These are phyloP conservation scores for Davidsoniella virescens DNA, from an alignment of 2,329 filamentous ascomycete genomes.

Conservation along the genomic window DNA sequence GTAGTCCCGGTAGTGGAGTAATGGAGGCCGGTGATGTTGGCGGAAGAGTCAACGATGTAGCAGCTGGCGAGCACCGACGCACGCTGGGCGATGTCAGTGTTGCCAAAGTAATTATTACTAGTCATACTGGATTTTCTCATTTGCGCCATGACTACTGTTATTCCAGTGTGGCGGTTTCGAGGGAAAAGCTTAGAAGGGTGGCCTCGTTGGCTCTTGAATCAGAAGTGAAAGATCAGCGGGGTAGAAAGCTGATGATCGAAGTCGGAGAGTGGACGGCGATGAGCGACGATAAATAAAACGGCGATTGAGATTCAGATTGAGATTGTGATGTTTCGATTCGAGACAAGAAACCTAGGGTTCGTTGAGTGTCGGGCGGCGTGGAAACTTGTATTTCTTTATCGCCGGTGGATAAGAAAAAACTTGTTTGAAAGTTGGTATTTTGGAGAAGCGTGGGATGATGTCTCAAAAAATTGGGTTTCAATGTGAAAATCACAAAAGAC, in stretches of 20 bases:
- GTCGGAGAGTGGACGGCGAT: slow-evolving; percentile 1
- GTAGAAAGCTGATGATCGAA: not conserved
- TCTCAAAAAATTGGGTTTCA: not conserved
- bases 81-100: slow-evolving; percentile 41
- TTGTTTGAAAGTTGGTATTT: not conserved
- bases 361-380: no score
- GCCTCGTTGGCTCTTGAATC: slow-evolving; percentile 10
- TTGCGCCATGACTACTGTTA: slow-evolving; percentile 38
- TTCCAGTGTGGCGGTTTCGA: slow-evolving; percentile 6
- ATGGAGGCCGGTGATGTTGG: slow-evolving; percentile 68
- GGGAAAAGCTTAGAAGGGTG: slow-evolving; percentile 1
- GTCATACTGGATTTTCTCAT: slow-evolving; percentile 55
- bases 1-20: slow-evolving; percentile 87
- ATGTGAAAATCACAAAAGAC: not conserved
- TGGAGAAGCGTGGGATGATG: not conserved
- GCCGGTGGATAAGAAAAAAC: no score
- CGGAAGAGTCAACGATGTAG: slow-evolving; percentile 65
- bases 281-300: not conserved
- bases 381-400: no score
- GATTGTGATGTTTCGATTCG: not conserved
- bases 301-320: not conserved
- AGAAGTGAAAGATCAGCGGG: not conserved
- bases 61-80: slow-evolving; percentile 78
- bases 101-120: slow-evolving; percentile 64
- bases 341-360: no score